These are phyloP conservation scores for Umbilicus rupestris DNA, from an alignment of 164 flowering plant species.

Conservation along the genomic window DNA sequence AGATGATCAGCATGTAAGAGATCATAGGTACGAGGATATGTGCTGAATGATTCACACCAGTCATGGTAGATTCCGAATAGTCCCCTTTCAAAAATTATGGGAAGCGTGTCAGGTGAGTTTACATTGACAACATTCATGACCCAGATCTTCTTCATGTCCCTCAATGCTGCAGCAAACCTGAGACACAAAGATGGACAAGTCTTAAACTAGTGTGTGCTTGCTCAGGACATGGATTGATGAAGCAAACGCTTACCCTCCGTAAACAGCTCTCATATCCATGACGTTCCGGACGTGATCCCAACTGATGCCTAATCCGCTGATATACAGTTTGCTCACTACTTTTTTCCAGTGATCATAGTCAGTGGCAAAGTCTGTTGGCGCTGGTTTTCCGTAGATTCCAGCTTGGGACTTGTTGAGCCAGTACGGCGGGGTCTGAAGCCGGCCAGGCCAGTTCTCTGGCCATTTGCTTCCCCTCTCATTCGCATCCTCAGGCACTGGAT, in stretches of 20 bases:
- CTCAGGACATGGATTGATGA: background rate
- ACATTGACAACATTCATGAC: slow-evolving; percentile 7
- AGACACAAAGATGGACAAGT: background rate
- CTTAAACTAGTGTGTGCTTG: background rate
- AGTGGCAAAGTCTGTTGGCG: slow-evolving; percentile 70
- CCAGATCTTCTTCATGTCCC: slow-evolving; percentile 8
- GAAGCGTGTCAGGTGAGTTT: slow-evolving; percentile 8
- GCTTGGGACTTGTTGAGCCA: slow-evolving; percentile 71
- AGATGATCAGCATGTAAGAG: slow-evolving; percentile 9
- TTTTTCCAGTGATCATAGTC: slow-evolving; percentile 89
- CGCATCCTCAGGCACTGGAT: slow-evolving; percentile 47
- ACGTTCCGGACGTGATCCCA: slow-evolving; percentile 87
- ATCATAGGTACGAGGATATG: slow-evolving; percentile 8
- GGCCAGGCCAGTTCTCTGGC: slow-evolving; percentile 87
- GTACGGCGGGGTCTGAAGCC: slow-evolving; percentile 60
- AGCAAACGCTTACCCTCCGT: slow-evolving; percentile 82
- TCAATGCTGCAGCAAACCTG: slow-evolving; percentile 8
- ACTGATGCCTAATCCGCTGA: slow-evolving; percentile 63
- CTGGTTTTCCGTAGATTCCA: slow-evolving; percentile 90
- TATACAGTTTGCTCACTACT: slow-evolving; percentile 68
- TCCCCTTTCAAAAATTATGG: slow-evolving; percentile 7
- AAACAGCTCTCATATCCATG: slow-evolving; percentile 96
- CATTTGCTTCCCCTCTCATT: slow-evolving; percentile 65
- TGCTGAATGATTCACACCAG: slow-evolving; percentile 10
- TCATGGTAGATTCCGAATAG: slow-evolving; percentile 7